Conservation (phyloP, 2,329 filamentous ascomycete genomes). For the Aspergillus fumigatus region DNA sequence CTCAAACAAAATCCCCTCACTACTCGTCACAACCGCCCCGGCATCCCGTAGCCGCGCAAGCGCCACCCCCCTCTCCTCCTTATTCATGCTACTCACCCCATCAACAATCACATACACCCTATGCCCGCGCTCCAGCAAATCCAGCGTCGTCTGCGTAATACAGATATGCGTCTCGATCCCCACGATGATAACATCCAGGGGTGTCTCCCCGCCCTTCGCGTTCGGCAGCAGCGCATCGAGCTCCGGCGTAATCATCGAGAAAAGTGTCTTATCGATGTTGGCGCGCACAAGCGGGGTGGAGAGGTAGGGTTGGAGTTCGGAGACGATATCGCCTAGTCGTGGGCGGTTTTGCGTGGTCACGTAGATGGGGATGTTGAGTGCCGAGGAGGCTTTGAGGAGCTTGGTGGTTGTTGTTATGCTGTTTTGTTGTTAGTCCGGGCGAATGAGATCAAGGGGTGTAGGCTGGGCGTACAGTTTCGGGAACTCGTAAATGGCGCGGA, state of each 20-base stretch:
- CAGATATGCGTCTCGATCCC: slow-evolving; percentile 95
- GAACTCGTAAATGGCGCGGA: slow-evolving; percentile 82
- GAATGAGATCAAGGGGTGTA: no score
- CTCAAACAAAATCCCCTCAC: slow-evolving; percentile 88
- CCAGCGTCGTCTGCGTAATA: slow-evolving; percentile 85
- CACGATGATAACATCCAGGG: slow-evolving; percentile 67
- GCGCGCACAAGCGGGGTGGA: slow-evolving; percentile 44
- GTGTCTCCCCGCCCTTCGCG: slow-evolving; percentile 28
- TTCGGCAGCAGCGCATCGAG: slow-evolving; percentile 44
- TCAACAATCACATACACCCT: slow-evolving; percentile 83
- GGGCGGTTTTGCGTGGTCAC: slow-evolving; percentile 79
- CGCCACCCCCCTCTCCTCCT: slow-evolving; percentile 73
- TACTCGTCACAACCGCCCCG: slow-evolving; percentile 75
- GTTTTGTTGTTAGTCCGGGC: not conserved
- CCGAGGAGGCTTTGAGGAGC: slow-evolving; percentile 56
- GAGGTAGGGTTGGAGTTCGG: slow-evolving; percentile 60
- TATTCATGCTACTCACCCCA: slow-evolving; percentile 82
- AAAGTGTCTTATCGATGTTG: slow-evolving; percentile 78
- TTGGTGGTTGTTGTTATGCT: slow-evolving; percentile 65
- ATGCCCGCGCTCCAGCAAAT: slow-evolving; percentile 70
- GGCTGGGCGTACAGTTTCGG: slow-evolving; percentile 63
- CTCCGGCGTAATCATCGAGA: slow-evolving; percentile 78
- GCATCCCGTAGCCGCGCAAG: slow-evolving; percentile 69
- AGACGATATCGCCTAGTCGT: slow-evolving; percentile 74
- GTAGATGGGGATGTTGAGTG: slow-evolving; percentile 65